Base-by-base conservation (phyloP, 768 basidiomycete species). In the Chlorophyllum brunneum region DNA sequence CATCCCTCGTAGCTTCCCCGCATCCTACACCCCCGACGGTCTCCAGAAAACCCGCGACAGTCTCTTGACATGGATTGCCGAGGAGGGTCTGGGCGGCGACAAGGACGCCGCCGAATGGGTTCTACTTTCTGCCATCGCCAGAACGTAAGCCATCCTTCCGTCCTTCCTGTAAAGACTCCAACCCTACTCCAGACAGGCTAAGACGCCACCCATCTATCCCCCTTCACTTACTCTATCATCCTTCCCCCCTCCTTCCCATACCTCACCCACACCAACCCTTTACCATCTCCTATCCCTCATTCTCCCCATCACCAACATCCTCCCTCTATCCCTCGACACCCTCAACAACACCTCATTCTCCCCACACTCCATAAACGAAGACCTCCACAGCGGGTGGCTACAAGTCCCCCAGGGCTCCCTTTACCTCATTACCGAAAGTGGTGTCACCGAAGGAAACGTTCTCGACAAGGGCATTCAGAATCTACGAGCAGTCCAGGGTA, bases 31-130 rank as follows among this genome's bases (percentile, higher is more conserved):
- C 16, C 58, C 46, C 41, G 54, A 44, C 22, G 51, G 62, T 11
- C 37, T 59, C 11, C 6, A 36, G 16, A 58, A 61, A 4, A 52
- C 81, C 13, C 73, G 85, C 31, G 61, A 73, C 6, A 77, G 83
- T 39, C 70, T 93, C 15, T 73, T 92, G 33, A 56, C 68, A 0
- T 93, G 91, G 91, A 78, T 93, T 43, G 86, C 89, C 0, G 66
- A 75, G 20, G 81, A 87, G 60, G 81, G 75, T 9, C 72, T 92
- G 3, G 85, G 75, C 0, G 85, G 86, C 3, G 90, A 93, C 60
- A 64, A 59, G 26, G 70, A 79, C 18, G 83, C 83, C 1, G 88
- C 89, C 20, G 85, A 91, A 66, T 91, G 86, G 85, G 71, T 88
- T 5, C 70, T 92, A 4, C 70, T 92, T 23, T 70, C 76, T 37